Conservation (phyloP, 2,329 filamentous ascomycete genomes). For the Knoxdaviesia capensis region DNA sequence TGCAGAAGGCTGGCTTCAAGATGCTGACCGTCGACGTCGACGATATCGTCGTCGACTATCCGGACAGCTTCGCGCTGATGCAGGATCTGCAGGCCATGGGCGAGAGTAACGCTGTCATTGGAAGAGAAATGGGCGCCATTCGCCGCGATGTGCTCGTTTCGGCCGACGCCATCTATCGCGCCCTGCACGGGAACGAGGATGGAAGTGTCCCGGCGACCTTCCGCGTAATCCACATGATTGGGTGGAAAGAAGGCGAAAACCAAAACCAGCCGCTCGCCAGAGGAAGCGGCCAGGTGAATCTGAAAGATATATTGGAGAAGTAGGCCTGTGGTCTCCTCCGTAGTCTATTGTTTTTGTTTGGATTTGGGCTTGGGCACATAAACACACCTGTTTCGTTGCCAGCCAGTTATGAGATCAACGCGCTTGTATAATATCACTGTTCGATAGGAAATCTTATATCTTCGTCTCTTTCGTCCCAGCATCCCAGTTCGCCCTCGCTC, state of each 20-base stretch:
- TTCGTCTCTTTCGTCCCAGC: not conserved
- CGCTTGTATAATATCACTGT: too few species aligned
- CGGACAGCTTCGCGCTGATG: slow-evolving; percentile 79
- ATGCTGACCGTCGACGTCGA: slow-evolving; percentile 94
- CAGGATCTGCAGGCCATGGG: slow-evolving; percentile 91
- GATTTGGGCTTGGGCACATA: too few species aligned
- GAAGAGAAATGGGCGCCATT: slow-evolving; percentile 64
- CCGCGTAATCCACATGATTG: slow-evolving; percentile 94
- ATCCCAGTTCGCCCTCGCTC: not conserved
- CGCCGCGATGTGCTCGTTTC: slow-evolving; percentile 70
- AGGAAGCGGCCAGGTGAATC: slow-evolving; percentile 69
- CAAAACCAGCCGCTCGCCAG: slow-evolving; percentile 65
- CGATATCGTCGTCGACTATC: slow-evolving; percentile 90
- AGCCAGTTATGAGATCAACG: too few species aligned
- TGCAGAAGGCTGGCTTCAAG: slow-evolving; percentile 80
- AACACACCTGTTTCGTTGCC: too few species aligned
- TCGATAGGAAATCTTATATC: not conserved
- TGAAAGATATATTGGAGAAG: slow-evolving; percentile 53
- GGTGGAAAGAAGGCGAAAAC: slow-evolving; percentile 71
- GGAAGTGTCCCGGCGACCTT: slow-evolving; percentile 75
- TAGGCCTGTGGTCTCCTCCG: not conserved
- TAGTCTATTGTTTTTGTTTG: too few species aligned
- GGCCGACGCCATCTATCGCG: slow-evolving; percentile 70
- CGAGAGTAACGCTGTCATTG: slow-evolving; percentile 73
- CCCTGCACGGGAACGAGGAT: slow-evolving; percentile 67